Base-by-base conservation (phyloP, 306 rosid species). In the Quercus mongolica region DNA sequence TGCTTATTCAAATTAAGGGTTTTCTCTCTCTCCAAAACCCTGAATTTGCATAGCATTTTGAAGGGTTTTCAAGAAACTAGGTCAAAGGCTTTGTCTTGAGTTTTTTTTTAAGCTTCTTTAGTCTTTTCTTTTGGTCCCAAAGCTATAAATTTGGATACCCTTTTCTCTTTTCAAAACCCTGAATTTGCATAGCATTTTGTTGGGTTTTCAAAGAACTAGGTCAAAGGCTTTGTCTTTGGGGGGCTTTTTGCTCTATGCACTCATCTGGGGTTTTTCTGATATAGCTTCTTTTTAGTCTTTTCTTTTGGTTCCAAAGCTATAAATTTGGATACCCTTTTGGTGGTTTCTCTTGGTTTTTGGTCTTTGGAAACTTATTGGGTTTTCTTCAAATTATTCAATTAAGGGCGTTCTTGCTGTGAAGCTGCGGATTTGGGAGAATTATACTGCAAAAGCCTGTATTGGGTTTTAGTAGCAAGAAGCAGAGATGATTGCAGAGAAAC, bases 401-500 rank as follows among this genome's bases (percentile, higher is more conserved):
- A 68, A 57, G 54, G 52, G 12, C 12, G 25, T 44, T 54, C 67
- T 46, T 25, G 64, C 4, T 73, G 25, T 30, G 3, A 28, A 67
- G 61, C 25, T 55, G 33, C 28, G 79, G 68, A 51, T 74, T 58
- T 78, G 41, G 69, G 20, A 21, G 51, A 30, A 71, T 26, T 19
- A 76, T 71, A 21, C 81, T 61, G 67, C 49, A 76, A 74, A 78
- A 31, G 76, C 44, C 35, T 26, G 14, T 41, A 54, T 51, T 77
- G 85, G 64, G 64, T 72, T 80, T 35, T 14, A 73, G 33, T 18
- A 63, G 62, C 33, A 75, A 82, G 79, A 13, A 70, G 81, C 61
- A 23, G 86, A 75, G 69, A 95, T 95, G 99, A 93, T 91, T 87
- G 92, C 97, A 5, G 99, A 95, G 85, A 95, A 95, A 79, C 99